Evolutionary conservation across 441 rosid species (phyloP), one percentile per base, ranked within the genome.

Genomic region (Erysimum cheiri): DNA sequence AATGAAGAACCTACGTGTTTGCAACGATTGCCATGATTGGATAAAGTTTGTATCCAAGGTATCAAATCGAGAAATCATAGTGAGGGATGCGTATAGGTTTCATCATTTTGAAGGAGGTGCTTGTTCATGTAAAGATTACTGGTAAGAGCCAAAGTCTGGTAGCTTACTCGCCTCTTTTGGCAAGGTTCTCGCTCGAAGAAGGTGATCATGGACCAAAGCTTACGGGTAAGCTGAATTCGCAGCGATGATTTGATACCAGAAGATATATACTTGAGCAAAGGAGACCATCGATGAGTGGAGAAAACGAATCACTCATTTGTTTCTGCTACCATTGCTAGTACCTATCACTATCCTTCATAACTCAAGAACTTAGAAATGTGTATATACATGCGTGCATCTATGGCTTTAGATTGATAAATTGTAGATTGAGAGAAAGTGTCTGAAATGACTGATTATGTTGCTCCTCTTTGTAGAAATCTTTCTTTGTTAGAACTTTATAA

Each of bases 1-100:
- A 39, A 86, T 88, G 69, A 88, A 88, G 82, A 88, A 86, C 82
- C 80, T 88, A 39, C 84, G 91, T 44, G 85, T 86, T 31, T 85
- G 91, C 73, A 83, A 76, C 4, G 88, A 85, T 64, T 86, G 91
- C 65, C 93, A 88, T 60, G 77, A 73, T 39, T 84, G 93, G 93
- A 80, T 86, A 43, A 88, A 84, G 76, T 88, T 68, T 75, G 83
- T 85, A 19, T 88, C 93, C 3, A 80, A 79, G 82, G 64, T 83
- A 61, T 72, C 84, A 8, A 85, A 78, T 64, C 78, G 88, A 44
- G 77, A 59, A 32, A 85, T 88, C 69, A 52, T 85, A 37, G 86
- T 88, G 48, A 77, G 93, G 53, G 93, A 88, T 70, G 78, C 86
- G 2, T 83, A 83, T 70, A 87, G 90, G 70, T 88, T 83, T 80